Conservation (phyloP, 305 asterid species). For the Rubia peregrina region DNA sequence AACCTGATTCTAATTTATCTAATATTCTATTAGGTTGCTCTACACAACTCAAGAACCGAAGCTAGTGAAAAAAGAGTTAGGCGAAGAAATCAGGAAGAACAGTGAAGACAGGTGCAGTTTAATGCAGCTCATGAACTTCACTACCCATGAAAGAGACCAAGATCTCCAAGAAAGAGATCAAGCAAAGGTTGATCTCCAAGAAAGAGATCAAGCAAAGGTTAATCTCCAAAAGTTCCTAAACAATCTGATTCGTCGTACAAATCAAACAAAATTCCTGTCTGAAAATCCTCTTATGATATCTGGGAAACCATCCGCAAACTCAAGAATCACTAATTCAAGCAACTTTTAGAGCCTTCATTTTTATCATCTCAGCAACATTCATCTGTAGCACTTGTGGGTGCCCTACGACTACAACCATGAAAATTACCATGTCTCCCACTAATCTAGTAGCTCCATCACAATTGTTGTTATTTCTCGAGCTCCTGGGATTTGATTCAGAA, state of each 20-base stretch:
- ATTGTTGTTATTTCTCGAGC: too few relatives aligned
- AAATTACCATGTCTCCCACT: too few relatives aligned
- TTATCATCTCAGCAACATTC: too few relatives aligned
- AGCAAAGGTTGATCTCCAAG: too few relatives aligned
- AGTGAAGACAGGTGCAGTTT: conserved; percentile 43
- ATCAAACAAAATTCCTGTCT: conserved; percentile 20
- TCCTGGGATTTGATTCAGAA: too few relatives aligned
- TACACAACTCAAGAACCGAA: conserved; percentile 56
- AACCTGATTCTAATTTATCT: too few relatives aligned
- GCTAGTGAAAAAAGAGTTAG: conserved; percentile 45
- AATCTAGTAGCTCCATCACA: too few relatives aligned
- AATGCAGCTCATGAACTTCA: conserved; percentile 24
- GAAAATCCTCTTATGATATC: conserved; percentile 23
- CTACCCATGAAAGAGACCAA: conserved; percentile 67
- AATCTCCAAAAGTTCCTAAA: conserved; percentile 38
- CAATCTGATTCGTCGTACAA: conserved; percentile 14
- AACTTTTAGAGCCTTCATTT: conserved; percentile 18
- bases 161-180: conserved; percentile 33
- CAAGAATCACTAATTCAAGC: conserved; percentile 57
- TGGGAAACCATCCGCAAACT: conserved; percentile 32
- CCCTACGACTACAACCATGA: too few relatives aligned
- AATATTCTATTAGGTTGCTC: conserved; percentile 46
- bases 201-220: too few relatives aligned
- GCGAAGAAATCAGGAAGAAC: conserved; percentile 46
- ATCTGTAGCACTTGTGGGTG: too few relatives aligned